Conservation (phyloP, 805 yeast genomes). For the Saturnispora serradocipensis region DNA sequence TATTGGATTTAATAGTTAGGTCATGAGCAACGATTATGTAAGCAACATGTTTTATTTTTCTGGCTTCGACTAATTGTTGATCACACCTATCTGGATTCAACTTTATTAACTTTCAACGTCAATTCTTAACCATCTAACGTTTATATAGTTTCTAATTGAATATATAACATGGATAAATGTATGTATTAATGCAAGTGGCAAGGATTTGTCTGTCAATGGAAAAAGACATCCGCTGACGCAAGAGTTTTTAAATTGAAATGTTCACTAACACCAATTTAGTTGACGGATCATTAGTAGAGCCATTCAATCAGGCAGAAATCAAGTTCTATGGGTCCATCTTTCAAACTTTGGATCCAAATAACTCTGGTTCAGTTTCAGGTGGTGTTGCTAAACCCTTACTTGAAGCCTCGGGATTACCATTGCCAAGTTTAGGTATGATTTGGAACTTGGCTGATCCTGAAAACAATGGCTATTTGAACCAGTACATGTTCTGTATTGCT, state of each 20-base stretch:
- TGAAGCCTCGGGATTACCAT: conserved; percentile 77
- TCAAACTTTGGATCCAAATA: conserved; percentile 68
- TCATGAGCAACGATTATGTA: not conserved
- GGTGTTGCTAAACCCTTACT: conserved; percentile 74
- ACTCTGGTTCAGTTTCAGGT: conserved; percentile 78
- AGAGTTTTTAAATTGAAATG: too few species aligned
- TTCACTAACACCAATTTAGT: conserved; percentile 6
- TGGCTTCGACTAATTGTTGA: not conserved
- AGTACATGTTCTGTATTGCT: conserved; percentile 73
- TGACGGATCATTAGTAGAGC: conserved; percentile 20
- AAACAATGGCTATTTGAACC: conserved; percentile 76
- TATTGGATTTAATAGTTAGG: not conserved
- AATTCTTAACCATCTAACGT: not conserved
- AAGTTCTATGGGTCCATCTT: conserved; percentile 66
- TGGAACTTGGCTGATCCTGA: conserved; percentile 94
- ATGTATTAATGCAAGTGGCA: not conserved
- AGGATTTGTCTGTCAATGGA: not conserved
- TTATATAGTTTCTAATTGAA: not conserved
- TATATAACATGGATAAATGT: conserved; percentile 6
- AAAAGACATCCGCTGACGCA: not conserved
- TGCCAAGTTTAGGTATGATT: conserved; percentile 72
- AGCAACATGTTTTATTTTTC: not conserved
- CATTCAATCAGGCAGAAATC: conserved; percentile 68
- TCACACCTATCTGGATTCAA: not conserved
- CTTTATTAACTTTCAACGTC: not conserved